These are phyloP conservation scores for Lasiosphaeria ovina DNA, from an alignment of 495 filamentous ascomycete genomes.

Conservation along the genomic window DNA sequence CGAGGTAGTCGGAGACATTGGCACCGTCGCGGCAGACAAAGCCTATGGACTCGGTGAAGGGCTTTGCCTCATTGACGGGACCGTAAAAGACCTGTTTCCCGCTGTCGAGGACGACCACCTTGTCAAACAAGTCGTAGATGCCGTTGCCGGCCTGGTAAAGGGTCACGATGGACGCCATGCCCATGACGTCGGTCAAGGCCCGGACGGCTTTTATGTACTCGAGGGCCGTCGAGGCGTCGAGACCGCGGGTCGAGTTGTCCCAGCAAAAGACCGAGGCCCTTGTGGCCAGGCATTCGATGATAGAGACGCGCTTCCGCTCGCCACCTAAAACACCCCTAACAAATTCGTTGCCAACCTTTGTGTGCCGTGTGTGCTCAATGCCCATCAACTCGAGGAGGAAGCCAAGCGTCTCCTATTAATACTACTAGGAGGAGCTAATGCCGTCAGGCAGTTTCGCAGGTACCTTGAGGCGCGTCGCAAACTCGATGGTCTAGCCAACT, in stretches of 20 bases:
- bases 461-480: constrained; percentile 56
- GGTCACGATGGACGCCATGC: constrained; percentile 58
- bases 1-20: constrained; percentile 63
- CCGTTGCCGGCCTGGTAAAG: constrained; percentile 73
- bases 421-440: constrained; percentile 14
- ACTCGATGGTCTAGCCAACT: constrained; percentile 58
- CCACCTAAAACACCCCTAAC: constrained; percentile 69
- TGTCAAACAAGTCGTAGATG: constrained; percentile 64
- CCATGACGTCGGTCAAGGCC: constrained; percentile 53
- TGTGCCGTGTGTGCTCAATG: constrained; percentile 74
- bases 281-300: constrained; percentile 42
- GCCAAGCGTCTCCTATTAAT: constrained; percentile 21
- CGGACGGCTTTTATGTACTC: constrained; percentile 47
- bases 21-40: constrained; percentile 49
- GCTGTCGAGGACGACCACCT: constrained; percentile 60
- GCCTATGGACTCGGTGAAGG: constrained; percentile 55
- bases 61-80: constrained; percentile 47
- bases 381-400: constrained; percentile 42
- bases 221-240: constrained; percentile 46
- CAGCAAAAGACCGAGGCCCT: constrained; percentile 41
- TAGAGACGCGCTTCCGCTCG: constrained; percentile 53
- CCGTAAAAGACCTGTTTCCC: constrained; percentile 66
- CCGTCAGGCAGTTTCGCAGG: constrained; percentile 33
- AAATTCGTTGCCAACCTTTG: constrained; percentile 77
- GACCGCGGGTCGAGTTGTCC: constrained; percentile 54